These are phyloP conservation scores for Lolium perenne DNA, from an alignment of 176 grass and related monocot genomes.

Conservation along the genomic window DNA sequence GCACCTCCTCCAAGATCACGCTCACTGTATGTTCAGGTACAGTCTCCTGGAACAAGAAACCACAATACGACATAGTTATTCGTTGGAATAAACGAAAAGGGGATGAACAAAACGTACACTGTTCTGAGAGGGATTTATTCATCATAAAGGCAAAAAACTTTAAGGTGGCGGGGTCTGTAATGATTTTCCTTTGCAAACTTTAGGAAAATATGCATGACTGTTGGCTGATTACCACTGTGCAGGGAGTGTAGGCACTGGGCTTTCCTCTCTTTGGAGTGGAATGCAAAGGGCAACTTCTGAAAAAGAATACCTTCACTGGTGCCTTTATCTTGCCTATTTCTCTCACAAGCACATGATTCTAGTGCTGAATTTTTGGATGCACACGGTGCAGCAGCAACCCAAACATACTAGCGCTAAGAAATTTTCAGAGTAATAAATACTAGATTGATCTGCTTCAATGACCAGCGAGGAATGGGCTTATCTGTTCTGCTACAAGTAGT, in stretches of 20 bases:
- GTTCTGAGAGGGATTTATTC: slow-evolving; percentile 22
- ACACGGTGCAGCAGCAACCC: background rate
- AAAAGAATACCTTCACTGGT: background rate
- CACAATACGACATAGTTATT: background rate
- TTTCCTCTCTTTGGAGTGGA: background rate
- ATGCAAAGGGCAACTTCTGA: background rate
- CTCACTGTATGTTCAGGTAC: slow-evolving; percentile 58
- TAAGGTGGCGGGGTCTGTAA: background rate
- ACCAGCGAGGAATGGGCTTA: background rate
- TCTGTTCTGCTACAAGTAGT: slow-evolving; percentile 7
- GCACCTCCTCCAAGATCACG: slow-evolving; percentile 15
- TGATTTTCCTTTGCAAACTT: slow-evolving; percentile 23
- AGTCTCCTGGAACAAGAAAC: slow-evolving; percentile 63
- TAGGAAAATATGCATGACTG: slow-evolving; percentile 14
- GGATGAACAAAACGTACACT: slow-evolving; percentile 16
- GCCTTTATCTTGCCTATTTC: slow-evolving; percentile 27
- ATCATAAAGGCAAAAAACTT: slow-evolving; percentile 27
- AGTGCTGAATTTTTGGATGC: slow-evolving; percentile 22
- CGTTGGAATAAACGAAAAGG: background rate
- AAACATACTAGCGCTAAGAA: slow-evolving; percentile 6
- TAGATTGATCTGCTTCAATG: background rate
- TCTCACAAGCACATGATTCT: slow-evolving; percentile 13
- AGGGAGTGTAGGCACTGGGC: background rate
- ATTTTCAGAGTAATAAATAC: background rate
- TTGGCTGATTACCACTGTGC: slow-evolving; percentile 30